Evolutionary conservation across 164 flowering plant genomes (phyloP), one percentile per base, ranked within the genome.

Genomic region (Macadamia tetraphylla): DNA sequence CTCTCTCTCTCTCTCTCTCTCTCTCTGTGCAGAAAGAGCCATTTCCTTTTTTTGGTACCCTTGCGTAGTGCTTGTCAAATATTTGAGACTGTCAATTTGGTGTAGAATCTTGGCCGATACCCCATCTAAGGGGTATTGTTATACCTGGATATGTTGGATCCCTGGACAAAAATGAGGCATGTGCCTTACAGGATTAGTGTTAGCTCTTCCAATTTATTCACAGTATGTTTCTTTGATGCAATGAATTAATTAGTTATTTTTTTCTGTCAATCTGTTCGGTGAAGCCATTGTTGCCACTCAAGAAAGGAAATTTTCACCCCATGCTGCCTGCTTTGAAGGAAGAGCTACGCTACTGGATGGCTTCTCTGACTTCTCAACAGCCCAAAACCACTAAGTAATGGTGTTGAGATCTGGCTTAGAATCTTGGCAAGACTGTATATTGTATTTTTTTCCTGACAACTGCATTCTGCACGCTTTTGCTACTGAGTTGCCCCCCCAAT

Each of bases 371-470:
- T 46, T 11, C 13, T 31, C 23, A 60, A 44, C 51, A 63, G 70
- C 58, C 60, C 29, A 63, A 53, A 60, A 66, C 35, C 60, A 71
- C 62, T 66, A 51, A 23, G 23, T 23, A 68, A 65, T 71, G 51
- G 18, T 70, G 72, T 75, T 62, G 61, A 67, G 62, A 42, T 66
- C 73, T 71, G 70, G 73, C 49, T 73, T 79, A 74, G 64, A 60
- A 72, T 70, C 74, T 76, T 76, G 81, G 77, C 75, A 76, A 80
- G 82, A 75, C 76, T 86, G 85, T 79, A 81, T 82, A 86, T 74
- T 82, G 86, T 86, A 81, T 68, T 82, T 81, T 83, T 72, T 83
- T 72, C 23, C 85, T 84, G 86, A 80, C 82, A 74, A 77, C 73
- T 75, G 73, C 79, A 66, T 80, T 75, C 79, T 32, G 70, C 74